phyloP scores from a whole-genome alignment of 2,329 filamentous ascomycete species.

The Catunica adiposa region DNA sequence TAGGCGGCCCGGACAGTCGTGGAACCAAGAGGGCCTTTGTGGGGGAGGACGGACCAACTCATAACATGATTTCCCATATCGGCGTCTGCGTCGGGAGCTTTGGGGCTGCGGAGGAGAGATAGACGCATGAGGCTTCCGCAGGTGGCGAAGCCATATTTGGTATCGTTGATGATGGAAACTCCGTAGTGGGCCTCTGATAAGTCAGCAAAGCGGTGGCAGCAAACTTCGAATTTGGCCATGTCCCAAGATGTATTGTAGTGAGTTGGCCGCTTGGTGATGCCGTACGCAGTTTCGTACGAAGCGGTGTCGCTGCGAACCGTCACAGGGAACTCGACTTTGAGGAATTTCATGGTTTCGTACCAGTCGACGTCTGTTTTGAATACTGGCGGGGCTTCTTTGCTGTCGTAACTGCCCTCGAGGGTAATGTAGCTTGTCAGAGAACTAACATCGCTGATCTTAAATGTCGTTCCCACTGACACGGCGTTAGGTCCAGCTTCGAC shows the following conservation, averaged over 20 bases:
- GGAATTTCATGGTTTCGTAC: constrained; percentile 92
- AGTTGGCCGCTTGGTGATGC: constrained; percentile 73
- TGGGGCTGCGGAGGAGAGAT: constrained; percentile 69
- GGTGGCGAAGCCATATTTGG: constrained; percentile 91
- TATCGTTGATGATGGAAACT: constrained; percentile 85
- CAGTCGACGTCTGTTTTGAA: constrained; percentile 82
- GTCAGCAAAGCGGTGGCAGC: constrained; percentile 88
- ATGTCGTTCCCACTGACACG: constrained; percentile 69
- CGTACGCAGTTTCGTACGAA: constrained; percentile 88
- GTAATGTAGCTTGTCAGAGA: constrained; percentile 76
- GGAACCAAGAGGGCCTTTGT: constrained; percentile 53
- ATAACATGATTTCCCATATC: constrained; percentile 86
- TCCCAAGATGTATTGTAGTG: constrained; percentile 98
- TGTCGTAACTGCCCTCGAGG: constrained; percentile 49
- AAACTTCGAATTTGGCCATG: constrained; percentile 96
- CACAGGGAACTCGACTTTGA: constrained; percentile 97
- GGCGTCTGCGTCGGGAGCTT: constrained; percentile 81
- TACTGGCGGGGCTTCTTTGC: constrained; percentile 21
- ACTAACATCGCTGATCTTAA: constrained; percentile 73
- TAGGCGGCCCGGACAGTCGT: constrained; percentile 68
- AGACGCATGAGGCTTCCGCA: constrained; percentile 79
- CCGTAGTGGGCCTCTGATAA: constrained; percentile 77
- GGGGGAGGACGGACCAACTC: constrained; percentile 79
- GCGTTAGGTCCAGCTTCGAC: constrained; percentile 42
- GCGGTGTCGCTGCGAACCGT: constrained; percentile 82